Conservation (phyloP, 768 basidiomycete species). For the Lepiota subincarnata region DNA sequence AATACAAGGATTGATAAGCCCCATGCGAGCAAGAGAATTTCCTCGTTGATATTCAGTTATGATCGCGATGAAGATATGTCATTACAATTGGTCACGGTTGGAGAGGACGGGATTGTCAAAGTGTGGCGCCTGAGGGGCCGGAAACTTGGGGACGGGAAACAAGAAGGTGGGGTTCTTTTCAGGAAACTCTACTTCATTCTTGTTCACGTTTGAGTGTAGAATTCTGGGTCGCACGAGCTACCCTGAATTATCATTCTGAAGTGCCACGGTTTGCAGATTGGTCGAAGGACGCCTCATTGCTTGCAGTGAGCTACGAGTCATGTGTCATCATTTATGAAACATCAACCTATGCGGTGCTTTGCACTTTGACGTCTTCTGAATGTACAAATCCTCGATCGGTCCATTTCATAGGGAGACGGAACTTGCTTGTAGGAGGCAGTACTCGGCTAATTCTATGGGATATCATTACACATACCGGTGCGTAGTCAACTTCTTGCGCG, state of each 20-base stretch:
- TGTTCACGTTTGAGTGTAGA: conserved; percentile 32
- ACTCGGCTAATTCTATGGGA: conserved; percentile 68
- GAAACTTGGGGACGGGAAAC: conserved; percentile 16
- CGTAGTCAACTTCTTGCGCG: conserved; percentile 18
- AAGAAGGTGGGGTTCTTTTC: conserved; percentile 42
- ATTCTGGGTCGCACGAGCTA: conserved; percentile 79
- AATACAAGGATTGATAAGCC: conserved; percentile 90
- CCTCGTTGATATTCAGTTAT: conserved; percentile 69
- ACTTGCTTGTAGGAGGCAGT: conserved; percentile 51
- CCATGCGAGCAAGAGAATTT: conserved; percentile 64
- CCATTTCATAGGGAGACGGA: conserved; percentile 72
- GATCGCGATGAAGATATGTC: conserved; percentile 22
- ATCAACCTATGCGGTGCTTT: conserved; percentile 51
- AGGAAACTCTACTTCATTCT: neutral
- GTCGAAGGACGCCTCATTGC: conserved; percentile 83
- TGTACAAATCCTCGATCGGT: conserved; percentile 39
- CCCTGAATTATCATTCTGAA: conserved; percentile 64
- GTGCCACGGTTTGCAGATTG: conserved; percentile 65
- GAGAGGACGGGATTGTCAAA: conserved; percentile 73
- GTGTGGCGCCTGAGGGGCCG: conserved; percentile 65
- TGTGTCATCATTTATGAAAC: conserved; percentile 77
- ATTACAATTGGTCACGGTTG: conserved; percentile 64
- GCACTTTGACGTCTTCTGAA: conserved; percentile 56
- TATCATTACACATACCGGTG: conserved; percentile 58
- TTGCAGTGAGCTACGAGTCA: conserved; percentile 67